Conservation (phyloP, 345 rosid species). For the Sapria himalayana region DNA sequence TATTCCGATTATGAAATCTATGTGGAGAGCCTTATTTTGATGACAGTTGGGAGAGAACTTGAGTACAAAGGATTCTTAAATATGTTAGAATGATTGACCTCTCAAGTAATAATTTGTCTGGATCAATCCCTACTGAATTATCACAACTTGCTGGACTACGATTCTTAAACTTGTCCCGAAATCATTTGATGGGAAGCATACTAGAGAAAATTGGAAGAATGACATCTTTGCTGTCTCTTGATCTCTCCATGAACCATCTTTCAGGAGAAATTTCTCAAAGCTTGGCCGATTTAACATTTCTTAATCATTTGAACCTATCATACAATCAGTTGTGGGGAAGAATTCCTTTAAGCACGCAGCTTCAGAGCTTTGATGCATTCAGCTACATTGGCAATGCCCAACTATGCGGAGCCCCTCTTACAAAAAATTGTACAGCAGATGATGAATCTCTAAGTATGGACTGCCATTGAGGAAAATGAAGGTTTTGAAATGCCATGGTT, state of each 20-base stretch:
- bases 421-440: conserved; percentile 2
- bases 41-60: no score
- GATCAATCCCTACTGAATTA: conserved; percentile 12
- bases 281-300: conserved; percentile 16
- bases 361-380: conserved; percentile 9
- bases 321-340: conserved; percentile 24
- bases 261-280: conserved; percentile 26
- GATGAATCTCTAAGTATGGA: background rate
- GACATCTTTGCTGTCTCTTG: conserved; percentile 15
- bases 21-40: no score
- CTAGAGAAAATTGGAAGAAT: conserved; percentile 12
- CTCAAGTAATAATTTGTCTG: no score
- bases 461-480: background rate
- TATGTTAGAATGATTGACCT: no score
- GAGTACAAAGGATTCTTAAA: no score
- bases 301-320: conserved; percentile 21
- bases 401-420: conserved; percentile 13
- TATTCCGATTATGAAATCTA: no score
- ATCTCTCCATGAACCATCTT: conserved; percentile 13
- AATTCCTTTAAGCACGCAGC: conserved; percentile 14
- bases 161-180: conserved; percentile 17
- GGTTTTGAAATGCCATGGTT: conserved; percentile 2
- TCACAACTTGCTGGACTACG: conserved; percentile 10
- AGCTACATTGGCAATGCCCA: conserved; percentile 11
- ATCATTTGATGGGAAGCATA: conserved; percentile 12